phyloP scores from a whole-genome alignment of 768 basidiomycete species.

The Plicaturopsis crispa region DNA sequence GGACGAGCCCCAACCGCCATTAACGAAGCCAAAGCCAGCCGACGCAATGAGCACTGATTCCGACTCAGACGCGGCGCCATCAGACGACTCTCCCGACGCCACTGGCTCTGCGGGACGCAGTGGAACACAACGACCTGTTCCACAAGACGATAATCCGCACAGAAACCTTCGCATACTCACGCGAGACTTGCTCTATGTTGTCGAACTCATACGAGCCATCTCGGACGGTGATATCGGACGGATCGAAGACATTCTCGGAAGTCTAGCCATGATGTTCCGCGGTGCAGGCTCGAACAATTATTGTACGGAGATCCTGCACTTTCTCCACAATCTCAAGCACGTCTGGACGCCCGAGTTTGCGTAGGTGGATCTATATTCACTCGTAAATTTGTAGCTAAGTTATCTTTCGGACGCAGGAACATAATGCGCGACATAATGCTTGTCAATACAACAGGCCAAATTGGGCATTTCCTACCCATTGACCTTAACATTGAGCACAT shows the following conservation, averaged over 20 bases:
- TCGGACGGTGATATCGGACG: slow-evolving; percentile 11
- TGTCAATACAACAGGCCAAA: slow-evolving; percentile 21
- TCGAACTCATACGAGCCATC: slow-evolving; percentile 6
- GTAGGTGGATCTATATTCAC: slow-evolving; percentile 11
- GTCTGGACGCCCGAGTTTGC: slow-evolving; percentile 26
- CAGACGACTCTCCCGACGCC: neutral
- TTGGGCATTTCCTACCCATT: slow-evolving; percentile 25
- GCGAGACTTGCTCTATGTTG: slow-evolving; percentile 11
- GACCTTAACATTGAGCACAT: slow-evolving; percentile 31
- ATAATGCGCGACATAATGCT: slow-evolving; percentile 21
- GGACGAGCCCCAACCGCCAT: neutral
- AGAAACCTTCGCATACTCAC: slow-evolving; percentile 10
- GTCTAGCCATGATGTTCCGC: slow-evolving; percentile 11
- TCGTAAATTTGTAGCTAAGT: neutral
- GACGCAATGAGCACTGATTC: neutral
- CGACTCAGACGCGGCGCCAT: neutral
- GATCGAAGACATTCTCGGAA: slow-evolving; percentile 14
- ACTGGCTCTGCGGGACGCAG: neutral
- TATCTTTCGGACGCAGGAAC: slow-evolving; percentile 3
- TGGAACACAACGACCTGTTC: too few relatives aligned
- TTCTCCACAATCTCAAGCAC: slow-evolving; percentile 14
- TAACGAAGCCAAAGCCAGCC: neutral
- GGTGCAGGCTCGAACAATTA: slow-evolving; percentile 18
- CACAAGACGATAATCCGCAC: slow-evolving; percentile 6
- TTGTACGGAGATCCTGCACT: slow-evolving; percentile 12